Evolutionary conservation across 2,329 filamentous ascomycete species (phyloP).

Genomic region (Apiospora marii): DNA sequence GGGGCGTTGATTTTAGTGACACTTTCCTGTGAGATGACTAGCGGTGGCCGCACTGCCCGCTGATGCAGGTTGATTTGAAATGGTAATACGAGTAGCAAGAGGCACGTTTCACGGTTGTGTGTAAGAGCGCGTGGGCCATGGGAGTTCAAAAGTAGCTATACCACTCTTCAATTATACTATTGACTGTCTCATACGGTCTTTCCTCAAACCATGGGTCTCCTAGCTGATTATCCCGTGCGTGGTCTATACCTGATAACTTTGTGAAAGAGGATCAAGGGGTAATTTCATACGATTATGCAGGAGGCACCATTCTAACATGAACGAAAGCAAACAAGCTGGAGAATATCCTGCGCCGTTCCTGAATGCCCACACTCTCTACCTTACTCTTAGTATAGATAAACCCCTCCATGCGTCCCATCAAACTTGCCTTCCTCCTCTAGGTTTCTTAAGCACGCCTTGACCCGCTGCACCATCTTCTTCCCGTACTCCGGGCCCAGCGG

Average conservation of each 20-base stretch:
- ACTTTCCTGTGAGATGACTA: not conserved
- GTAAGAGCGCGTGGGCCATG: no score
- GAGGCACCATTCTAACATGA: no score
- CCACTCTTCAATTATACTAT: not conserved
- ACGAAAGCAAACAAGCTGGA: no score
- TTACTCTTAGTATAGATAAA: not conserved
- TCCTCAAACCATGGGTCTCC: not conserved
- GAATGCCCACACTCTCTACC: not conserved
- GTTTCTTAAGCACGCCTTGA: not conserved
- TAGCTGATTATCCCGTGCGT: no score
- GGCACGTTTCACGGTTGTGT: not conserved
- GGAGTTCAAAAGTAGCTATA: not conserved
- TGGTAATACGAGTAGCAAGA: not conserved
- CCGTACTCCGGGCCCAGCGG: slow-evolving; percentile 19
- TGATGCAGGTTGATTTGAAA: not conserved
- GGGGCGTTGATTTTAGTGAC: slow-evolving; percentile 39
- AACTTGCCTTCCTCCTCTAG: slow-evolving; percentile 13
- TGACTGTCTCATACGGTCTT: not conserved
- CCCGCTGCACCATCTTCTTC: slow-evolving; percentile 5
- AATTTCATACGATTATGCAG: no score
- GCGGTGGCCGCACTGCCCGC: not conserved
- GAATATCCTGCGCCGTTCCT: not conserved
- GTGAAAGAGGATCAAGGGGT: no score
- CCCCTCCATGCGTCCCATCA: slow-evolving; percentile 5
- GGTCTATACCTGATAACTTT: no score